These are phyloP conservation scores for Mycena venus DNA, from an alignment of 768 basidiomycete genomes.

Conservation along the genomic window DNA sequence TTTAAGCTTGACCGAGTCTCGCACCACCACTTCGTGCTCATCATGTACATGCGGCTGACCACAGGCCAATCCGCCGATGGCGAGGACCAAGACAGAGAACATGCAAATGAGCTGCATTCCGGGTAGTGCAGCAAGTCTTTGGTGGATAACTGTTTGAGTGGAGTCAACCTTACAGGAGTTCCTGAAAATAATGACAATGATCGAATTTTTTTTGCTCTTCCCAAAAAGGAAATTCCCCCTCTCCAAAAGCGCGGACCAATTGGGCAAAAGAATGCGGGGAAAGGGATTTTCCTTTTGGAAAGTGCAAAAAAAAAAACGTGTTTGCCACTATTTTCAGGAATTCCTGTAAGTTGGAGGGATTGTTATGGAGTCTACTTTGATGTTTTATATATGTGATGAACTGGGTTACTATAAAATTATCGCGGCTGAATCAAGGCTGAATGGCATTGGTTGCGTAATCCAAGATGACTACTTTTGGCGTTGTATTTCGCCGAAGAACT, in stretches of 20 bases:
- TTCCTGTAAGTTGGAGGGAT: constrained; percentile 9
- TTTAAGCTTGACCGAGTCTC: background rate
- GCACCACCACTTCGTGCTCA: constrained; percentile 11
- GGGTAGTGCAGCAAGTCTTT: constrained; percentile 10
- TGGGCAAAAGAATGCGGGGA: no score
- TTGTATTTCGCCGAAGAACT: background rate
- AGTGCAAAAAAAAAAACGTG: no score
- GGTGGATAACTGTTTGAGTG: constrained; percentile 5
- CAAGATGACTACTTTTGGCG: constrained; percentile 3
- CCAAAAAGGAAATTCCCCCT: no score
- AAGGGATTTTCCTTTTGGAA: no score
- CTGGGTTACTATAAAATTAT: background rate
- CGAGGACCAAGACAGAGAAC: background rate
- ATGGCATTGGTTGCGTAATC: background rate
- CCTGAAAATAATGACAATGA: no score
- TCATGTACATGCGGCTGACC: constrained; percentile 1
- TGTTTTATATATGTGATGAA: constrained; percentile 8
- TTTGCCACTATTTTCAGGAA: no score
- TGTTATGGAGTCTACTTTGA: constrained; percentile 5
- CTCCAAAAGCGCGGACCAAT: no score
- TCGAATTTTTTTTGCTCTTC: no score
- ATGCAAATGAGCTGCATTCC: constrained; percentile 16
- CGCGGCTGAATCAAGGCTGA: no score
- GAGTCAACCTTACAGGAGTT: background rate
- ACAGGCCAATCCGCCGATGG: constrained; percentile 12